These are phyloP conservation scores for Aspergillus sp. DNA, from an alignment of 2,329 filamentous ascomycete genomes.

Conservation along the genomic window DNA sequence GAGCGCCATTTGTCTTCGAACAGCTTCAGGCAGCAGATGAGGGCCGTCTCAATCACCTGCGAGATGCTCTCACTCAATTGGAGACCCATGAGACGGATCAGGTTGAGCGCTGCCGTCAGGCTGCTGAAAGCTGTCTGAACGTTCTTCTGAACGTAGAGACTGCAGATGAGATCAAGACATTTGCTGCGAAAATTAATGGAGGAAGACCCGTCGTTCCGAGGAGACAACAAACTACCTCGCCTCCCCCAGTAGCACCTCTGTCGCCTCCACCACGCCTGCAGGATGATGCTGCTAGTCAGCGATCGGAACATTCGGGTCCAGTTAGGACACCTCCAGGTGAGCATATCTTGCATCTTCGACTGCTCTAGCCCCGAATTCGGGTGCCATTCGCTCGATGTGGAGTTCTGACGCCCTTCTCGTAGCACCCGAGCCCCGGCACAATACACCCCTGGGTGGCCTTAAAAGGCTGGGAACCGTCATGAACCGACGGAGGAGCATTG, in stretches of 20 bases:
- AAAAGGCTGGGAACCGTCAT: slow-evolving; percentile 52
- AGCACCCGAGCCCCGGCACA: slow-evolving; percentile 44
- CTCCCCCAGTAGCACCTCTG: slow-evolving; percentile 35
- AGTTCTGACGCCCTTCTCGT: slow-evolving; percentile 10
- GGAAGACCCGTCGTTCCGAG: slow-evolving; percentile 35
- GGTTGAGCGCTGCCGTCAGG: slow-evolving; percentile 72
- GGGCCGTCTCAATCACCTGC: slow-evolving; percentile 81
- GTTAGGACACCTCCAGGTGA: slow-evolving; percentile 39
- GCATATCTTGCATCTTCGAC: slow-evolving; percentile 19
- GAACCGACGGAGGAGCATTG: slow-evolving; percentile 48
- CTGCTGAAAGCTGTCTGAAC: slow-evolving; percentile 78
- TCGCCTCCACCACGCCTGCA: slow-evolving; percentile 44
- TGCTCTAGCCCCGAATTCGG: neutral
- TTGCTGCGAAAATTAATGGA: slow-evolving; percentile 42
- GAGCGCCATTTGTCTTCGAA: slow-evolving; percentile 93
- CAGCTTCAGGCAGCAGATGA: slow-evolving; percentile 89
- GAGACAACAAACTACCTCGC: slow-evolving; percentile 25
- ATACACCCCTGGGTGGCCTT: slow-evolving; percentile 47
- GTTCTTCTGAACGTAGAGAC: slow-evolving; percentile 84
- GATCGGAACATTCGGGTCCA: slow-evolving; percentile 52
- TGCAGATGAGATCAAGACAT: slow-evolving; percentile 72
- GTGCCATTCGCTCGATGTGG: neutral
- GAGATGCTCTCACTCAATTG: slow-evolving; percentile 87
- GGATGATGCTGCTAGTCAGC: slow-evolving; percentile 59
- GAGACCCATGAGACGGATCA: slow-evolving; percentile 91